These are phyloP conservation scores for Neurospora sp. DNA, from an alignment of 495 filamentous ascomycete genomes.

Conservation along the genomic window DNA sequence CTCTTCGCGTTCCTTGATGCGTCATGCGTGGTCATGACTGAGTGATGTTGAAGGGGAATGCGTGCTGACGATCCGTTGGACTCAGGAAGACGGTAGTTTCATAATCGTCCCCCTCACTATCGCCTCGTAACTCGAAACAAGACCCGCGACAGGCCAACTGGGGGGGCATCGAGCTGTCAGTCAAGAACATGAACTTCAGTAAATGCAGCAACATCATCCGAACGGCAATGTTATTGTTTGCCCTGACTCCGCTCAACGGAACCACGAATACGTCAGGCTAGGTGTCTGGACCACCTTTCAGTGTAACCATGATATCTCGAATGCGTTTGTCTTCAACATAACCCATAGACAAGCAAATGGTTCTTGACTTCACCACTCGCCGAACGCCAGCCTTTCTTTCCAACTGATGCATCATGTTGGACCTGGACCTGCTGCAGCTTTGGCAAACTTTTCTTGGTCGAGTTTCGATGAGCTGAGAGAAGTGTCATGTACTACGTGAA, in stretches of 20 bases:
- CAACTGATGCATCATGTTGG: not conserved
- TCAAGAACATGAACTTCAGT: too few species aligned
- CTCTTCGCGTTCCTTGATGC: not conserved
- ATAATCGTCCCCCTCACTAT: too few species aligned
- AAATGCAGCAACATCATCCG: too few species aligned
- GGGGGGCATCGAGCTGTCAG: too few species aligned
- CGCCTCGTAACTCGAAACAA: too few species aligned
- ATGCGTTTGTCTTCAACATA: not conserved
- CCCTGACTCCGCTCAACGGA: too few species aligned
- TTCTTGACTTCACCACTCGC: not conserved
- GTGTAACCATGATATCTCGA: too few species aligned
- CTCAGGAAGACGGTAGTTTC: too few species aligned
- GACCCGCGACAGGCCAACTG: too few species aligned
- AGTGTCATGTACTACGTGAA: not conserved
- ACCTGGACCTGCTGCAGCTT: not conserved
- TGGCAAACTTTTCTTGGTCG: not conserved
- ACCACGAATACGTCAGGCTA: too few species aligned
- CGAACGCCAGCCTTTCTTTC: not conserved
- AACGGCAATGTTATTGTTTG: too few species aligned
- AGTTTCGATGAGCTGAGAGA: not conserved
- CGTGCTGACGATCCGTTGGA: not conserved
- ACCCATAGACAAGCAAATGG: not conserved
- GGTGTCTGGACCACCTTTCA: too few species aligned
- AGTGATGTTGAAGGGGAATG: not conserved
- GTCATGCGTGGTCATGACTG: not conserved